phyloP scores from a whole-genome alignment of 495 filamentous ascomycete species.

The Aspergillus bridgeri region DNA sequence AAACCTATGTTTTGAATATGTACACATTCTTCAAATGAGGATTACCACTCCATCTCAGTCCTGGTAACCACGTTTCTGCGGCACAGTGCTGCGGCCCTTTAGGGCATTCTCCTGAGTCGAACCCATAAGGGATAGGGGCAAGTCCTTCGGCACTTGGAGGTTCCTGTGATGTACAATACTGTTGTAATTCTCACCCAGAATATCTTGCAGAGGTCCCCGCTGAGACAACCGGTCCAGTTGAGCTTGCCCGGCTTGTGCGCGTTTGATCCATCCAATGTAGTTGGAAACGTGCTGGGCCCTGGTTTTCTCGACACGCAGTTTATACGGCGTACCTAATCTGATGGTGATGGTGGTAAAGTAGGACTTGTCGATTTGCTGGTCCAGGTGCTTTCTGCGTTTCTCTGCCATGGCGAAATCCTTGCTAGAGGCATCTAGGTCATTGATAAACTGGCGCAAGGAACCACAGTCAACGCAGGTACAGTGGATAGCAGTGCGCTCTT shows the following conservation, averaged over 20 bases:
- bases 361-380: conserved; percentile 3
- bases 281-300: neutral
- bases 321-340: neutral
- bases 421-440: neutral
- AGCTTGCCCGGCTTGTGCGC: neutral
- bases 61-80: neutral
- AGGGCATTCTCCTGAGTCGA: neutral
- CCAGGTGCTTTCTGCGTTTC: conserved; percentile 1
- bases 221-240: neutral
- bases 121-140: neutral
- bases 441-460: neutral
- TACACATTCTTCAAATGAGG: neutral
- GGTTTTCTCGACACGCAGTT: conserved; percentile 5
- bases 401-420: conserved; percentile 3
- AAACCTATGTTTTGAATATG: too few species aligned
- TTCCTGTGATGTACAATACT: neutral
- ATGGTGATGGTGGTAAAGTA: conserved; percentile 1
- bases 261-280: neutral
- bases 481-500: neutral
- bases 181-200: neutral
- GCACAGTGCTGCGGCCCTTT: conserved; percentile 1
- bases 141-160: neutral
- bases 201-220: neutral
- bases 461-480: conserved; percentile 3
- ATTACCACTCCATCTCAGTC: neutral